Percentiles rank a stretch among this genome's conserved stretches.
Conservation (phyloP, 1,284 basidiomycete genomes). For the Pascua guehoae region DNA sequence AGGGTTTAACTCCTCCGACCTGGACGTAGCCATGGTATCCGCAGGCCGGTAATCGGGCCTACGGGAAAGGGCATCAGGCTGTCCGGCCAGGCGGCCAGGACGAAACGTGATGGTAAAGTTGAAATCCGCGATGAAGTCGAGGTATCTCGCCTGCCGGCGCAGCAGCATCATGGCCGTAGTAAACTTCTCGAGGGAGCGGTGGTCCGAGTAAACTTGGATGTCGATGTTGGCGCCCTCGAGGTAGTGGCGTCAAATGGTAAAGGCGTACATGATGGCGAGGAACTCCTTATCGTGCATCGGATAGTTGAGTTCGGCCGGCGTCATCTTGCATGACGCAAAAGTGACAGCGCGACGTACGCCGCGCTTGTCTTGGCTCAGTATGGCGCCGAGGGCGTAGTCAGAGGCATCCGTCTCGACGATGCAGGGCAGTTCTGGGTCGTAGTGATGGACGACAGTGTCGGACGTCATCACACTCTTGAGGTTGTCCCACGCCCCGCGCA, state of each 20-base stretch:
- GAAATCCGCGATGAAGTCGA: conserved; percentile 42
- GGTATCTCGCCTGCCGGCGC: conserved; percentile 52
- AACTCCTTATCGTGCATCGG: conserved; percentile 56
- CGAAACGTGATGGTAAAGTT: conserved; percentile 49
- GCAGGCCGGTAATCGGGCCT: conserved; percentile 34
- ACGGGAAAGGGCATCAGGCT: conserved; percentile 51
- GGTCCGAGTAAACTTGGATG: conserved; percentile 49
- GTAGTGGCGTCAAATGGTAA: conserved; percentile 53
- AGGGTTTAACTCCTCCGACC: conserved; percentile 52
- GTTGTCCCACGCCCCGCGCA: too few relatives aligned
- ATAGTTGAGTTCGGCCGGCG: conserved; percentile 50
- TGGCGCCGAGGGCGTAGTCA: conserved; percentile 7
- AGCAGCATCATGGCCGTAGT: conserved; percentile 45
- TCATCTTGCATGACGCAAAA: conserved; percentile 42
- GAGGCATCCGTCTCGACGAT: conserved; percentile 11
- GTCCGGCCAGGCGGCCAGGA: conserved; percentile 44
- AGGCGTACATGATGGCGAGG: conserved; percentile 49
- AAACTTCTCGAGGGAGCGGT: conserved; percentile 54
- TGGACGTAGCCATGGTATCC: conserved; percentile 29
- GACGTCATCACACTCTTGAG: background rate
- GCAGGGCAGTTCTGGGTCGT: background rate
- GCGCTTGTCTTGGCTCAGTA: conserved; percentile 15
- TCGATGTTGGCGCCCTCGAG: conserved; percentile 31
- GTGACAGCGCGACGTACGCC: conserved; percentile 42
- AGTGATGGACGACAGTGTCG: too few relatives aligned